These are phyloP conservation scores for Cyberlindnera euphorbiiphila DNA, from an alignment of 805 yeast genomes.

Conservation along the genomic window DNA sequence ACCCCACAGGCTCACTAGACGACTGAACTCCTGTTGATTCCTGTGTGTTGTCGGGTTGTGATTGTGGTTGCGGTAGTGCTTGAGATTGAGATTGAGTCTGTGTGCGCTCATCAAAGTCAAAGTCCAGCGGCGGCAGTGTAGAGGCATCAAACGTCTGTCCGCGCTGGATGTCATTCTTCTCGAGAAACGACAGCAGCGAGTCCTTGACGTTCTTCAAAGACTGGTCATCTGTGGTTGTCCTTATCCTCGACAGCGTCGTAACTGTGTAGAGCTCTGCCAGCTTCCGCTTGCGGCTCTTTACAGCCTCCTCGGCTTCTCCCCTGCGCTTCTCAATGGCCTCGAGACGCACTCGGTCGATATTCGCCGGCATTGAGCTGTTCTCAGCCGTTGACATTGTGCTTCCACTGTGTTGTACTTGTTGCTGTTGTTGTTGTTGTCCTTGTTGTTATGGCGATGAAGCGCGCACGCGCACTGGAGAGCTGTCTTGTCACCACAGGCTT, in stretches of 20 bases:
- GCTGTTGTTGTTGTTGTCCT: conserved; percentile 4
- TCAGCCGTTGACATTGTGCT: background rate
- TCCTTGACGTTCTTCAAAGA: conserved; percentile 36
- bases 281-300: conserved; percentile 50
- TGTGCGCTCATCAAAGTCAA: conserved; percentile 8
- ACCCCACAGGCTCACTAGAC: too few species aligned
- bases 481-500: too few species aligned
- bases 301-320: conserved; percentile 34
- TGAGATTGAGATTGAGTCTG: background rate
- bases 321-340: conserved; percentile 44
- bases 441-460: conserved; percentile 2
- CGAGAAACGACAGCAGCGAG: conserved; percentile 42
- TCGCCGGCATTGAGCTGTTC: conserved; percentile 10
- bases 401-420: background rate
- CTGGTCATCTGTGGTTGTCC: conserved; percentile 37
- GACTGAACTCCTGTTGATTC: too few species aligned
- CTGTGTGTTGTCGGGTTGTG: too few species aligned
- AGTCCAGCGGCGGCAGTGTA: conserved; percentile 21
- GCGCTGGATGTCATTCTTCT: conserved; percentile 48
- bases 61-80: background rate
- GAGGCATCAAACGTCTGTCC: conserved; percentile 36
- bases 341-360: conserved; percentile 32
- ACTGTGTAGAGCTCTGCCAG: conserved; percentile 60
- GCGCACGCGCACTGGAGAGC: too few species aligned
- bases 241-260: conserved; percentile 45